Evolutionary conservation across 257 asterid genomes (phyloP).

Genomic region (Nicotiana tomentosiformis): DNA sequence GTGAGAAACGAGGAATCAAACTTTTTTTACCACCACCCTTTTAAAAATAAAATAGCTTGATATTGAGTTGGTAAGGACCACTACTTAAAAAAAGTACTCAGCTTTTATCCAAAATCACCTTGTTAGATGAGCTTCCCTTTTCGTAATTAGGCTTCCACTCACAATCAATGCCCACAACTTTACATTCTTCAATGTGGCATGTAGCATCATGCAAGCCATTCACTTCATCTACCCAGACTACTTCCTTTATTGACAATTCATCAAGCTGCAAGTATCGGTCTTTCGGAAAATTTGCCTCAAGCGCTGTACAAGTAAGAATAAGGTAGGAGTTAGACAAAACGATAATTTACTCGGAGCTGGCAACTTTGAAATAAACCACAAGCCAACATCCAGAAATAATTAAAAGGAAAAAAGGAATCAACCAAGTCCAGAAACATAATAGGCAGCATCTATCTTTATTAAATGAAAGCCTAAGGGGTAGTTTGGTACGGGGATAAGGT

Average conservation of each 20-base stretch:
- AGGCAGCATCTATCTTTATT: background rate
- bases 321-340: background rate
- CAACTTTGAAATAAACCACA: slow-evolving; percentile 3
- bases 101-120: slow-evolving; percentile 39
- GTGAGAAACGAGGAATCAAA: background rate
- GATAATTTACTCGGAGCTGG: background rate
- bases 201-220: slow-evolving; percentile 55
- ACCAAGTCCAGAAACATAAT: background rate
- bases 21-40: background rate
- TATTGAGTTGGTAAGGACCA: background rate
- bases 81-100: background rate
- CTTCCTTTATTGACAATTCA: slow-evolving; percentile 65
- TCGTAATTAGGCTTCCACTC: slow-evolving; percentile 92
- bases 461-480: background rate
- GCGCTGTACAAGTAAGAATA: slow-evolving; percentile 34
- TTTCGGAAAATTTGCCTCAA: slow-evolving; percentile 36
- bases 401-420: background rate
- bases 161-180: slow-evolving; percentile 86
- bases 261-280: slow-evolving; percentile 61
- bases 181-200: slow-evolving; percentile 59
- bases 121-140: slow-evolving; percentile 68
- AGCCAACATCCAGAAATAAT: background rate
- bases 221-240: slow-evolving; percentile 72
- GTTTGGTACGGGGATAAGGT: too few relatives aligned
- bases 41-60: background rate